These are phyloP conservation scores for Leersia perrieri DNA, from an alignment of 176 grass and related monocot genomes.

Conservation along the genomic window DNA sequence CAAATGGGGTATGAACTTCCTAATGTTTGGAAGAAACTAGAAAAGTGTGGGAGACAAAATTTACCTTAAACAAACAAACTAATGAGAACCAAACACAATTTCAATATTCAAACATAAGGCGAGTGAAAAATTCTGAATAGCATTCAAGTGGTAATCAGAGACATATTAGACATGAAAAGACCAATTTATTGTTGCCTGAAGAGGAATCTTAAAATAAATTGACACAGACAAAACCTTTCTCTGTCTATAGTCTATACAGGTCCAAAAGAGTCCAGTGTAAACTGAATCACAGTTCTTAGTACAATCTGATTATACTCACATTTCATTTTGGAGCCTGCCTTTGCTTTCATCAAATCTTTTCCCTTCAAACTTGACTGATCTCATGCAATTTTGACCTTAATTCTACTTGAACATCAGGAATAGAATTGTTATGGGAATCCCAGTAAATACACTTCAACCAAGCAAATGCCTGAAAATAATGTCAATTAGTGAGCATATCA, in stretches of 20 bases:
- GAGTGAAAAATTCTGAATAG: not conserved
- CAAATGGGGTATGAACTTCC: not conserved
- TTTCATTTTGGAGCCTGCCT: constrained; percentile 60
- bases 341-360: constrained; percentile 37
- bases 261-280: constrained; percentile 5
- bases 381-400: constrained; percentile 55
- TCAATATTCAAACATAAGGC: not conserved
- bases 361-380: constrained; percentile 47
- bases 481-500: constrained; percentile 13
- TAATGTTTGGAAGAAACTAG: not conserved
- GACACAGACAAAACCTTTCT: constrained; percentile 26
- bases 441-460: constrained; percentile 83
- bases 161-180: constrained; percentile 26
- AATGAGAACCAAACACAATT: not conserved
- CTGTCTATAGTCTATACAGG: constrained; percentile 15
- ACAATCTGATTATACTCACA: constrained; percentile 44
- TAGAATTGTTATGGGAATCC: constrained; percentile 66
- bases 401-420: constrained; percentile 69
- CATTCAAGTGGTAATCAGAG: not conserved
- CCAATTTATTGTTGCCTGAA: constrained; percentile 26
- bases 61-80: not conserved
- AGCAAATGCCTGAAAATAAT: constrained; percentile 76
- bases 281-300: constrained; percentile 16
- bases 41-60: not conserved
- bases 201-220: constrained; percentile 38